Percentiles rank a stretch among this genome's conserved stretches.
Conservation (phyloP, 768 basidiomycete species). For the Suillus luteus region DNA sequence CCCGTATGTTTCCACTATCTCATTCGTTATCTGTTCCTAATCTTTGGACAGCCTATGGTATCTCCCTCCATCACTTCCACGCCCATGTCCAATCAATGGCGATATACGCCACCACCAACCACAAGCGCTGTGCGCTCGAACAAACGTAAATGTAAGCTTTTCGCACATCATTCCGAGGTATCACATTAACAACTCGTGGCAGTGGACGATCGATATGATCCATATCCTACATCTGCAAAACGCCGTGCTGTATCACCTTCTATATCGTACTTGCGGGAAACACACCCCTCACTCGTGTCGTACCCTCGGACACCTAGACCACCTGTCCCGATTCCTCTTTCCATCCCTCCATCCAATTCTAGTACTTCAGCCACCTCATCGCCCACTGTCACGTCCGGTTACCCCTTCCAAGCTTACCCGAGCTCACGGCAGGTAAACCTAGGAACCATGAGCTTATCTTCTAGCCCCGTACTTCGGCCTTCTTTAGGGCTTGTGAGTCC, state of each 20-base stretch:
- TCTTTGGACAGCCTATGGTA: conserved; percentile 46
- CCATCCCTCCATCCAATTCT: conserved; percentile 55
- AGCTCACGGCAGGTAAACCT: conserved; percentile 33
- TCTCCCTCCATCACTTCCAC: conserved; percentile 65
- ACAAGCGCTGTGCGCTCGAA: conserved; percentile 75
- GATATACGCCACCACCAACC: conserved; percentile 81
- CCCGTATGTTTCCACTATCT: conserved; percentile 48
- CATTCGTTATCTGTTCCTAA: conserved; percentile 13
- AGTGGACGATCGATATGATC: conserved; percentile 88
- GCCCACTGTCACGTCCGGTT: conserved; percentile 60
- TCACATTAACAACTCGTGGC: conserved; percentile 17
- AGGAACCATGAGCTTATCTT: conserved; percentile 56
- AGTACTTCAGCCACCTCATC: conserved; percentile 69
- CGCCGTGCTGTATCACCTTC: conserved; percentile 85
- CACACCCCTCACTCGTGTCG: conserved; percentile 50
- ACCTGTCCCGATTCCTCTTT: conserved; percentile 69
- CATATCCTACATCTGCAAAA: conserved; percentile 76
- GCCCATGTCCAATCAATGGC: conserved; percentile 64
- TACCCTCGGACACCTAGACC: conserved; percentile 52
- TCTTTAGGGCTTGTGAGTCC: conserved; percentile 76
- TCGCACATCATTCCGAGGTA: conserved; percentile 5
- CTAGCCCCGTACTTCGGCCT: conserved; percentile 74
- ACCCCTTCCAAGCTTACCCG: conserved; percentile 46
- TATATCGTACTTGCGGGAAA: conserved; percentile 64
- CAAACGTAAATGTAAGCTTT: conserved; percentile 70